These are phyloP conservation scores for Apiospora koreana DNA, from an alignment of 2,329 filamentous ascomycete genomes.

Conservation along the genomic window DNA sequence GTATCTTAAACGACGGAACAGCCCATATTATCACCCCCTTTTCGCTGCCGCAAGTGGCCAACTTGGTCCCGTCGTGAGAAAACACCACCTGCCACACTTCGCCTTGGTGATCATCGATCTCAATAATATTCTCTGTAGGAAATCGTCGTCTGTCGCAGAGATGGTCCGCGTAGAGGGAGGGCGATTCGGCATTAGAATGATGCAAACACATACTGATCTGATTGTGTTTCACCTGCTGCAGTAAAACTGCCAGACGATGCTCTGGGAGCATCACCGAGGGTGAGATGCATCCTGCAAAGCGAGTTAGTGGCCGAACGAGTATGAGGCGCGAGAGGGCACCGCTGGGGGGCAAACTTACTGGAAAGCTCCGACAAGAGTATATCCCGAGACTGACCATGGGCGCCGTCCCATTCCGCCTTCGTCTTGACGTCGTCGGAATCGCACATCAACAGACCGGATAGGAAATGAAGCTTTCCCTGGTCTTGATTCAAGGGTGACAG, in stretches of 20 bases:
- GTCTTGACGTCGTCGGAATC: slow-evolving; percentile 72
- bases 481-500: slow-evolving; percentile 85
- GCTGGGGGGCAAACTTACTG: slow-evolving; percentile 54
- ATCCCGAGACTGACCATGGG: slow-evolving; percentile 72
- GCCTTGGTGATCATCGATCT: slow-evolving; percentile 72
- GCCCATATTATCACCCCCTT: slow-evolving; percentile 81
- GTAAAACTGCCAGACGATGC: slow-evolving; percentile 77
- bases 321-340: not conserved
- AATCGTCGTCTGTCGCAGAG: slow-evolving; percentile 79
- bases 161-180: slow-evolving; percentile 89
- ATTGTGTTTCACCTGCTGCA: slow-evolving; percentile 80
- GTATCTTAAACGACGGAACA: slow-evolving; percentile 65
- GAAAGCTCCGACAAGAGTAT: slow-evolving; percentile 79
- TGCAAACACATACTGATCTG: slow-evolving; percentile 86
- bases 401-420: slow-evolving; percentile 84
- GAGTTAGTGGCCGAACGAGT: slow-evolving; percentile 21
- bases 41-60: slow-evolving; percentile 82
- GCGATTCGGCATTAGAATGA: slow-evolving; percentile 77
- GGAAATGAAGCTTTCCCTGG: slow-evolving; percentile 72
- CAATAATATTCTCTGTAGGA: slow-evolving; percentile 68
- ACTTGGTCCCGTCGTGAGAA: slow-evolving; percentile 78
- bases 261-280: slow-evolving; percentile 97
- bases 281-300: slow-evolving; percentile 74
- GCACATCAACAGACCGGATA: slow-evolving; percentile 93
- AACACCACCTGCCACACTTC: slow-evolving; percentile 94